Evolutionary conservation across 306 rosid species (phyloP).

Genomic region (Dryas drummondii): DNA sequence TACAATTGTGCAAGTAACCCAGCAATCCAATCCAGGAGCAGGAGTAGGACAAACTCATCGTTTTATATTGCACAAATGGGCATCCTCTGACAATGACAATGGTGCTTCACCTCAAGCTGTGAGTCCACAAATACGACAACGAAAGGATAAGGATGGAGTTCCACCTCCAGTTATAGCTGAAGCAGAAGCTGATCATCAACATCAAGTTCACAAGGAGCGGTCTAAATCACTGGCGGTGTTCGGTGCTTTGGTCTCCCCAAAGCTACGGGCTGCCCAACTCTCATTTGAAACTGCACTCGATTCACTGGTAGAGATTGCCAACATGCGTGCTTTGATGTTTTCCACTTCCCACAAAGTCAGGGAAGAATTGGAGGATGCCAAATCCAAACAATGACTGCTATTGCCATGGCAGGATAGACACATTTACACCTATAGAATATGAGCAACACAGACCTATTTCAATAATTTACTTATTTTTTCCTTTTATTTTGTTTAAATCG

Average conservation of each 20-base stretch:
- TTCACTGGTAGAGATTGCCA: conserved; percentile 69
- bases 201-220: conserved; percentile 64
- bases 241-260: conserved; percentile 84
- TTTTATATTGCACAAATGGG: conserved; percentile 68
- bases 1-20: conserved; percentile 53
- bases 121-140: conserved; percentile 45
- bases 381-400: conserved; percentile 46
- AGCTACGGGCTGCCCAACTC: conserved; percentile 76
- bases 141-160: conserved; percentile 24
- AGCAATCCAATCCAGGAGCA: conserved; percentile 14
- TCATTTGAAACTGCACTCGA: conserved; percentile 94
- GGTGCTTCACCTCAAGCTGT: background rate
- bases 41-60: conserved; percentile 41
- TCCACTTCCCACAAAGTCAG: conserved; percentile 50
- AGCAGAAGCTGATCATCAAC: conserved; percentile 33
- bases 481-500: background rate
- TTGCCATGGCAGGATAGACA: conserved; percentile 80
- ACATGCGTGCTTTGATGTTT: conserved; percentile 56
- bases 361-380: conserved; percentile 45
- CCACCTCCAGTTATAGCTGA: conserved; percentile 38
- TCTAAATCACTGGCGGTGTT: conserved; percentile 60
- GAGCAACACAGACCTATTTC: conserved; percentile 44
- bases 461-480: background rate
- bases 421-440: conserved; percentile 85
- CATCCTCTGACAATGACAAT: conserved; percentile 41